Conservation (phyloP, 768 basidiomycete genomes). For the Brasilioporus rufonigricans region DNA sequence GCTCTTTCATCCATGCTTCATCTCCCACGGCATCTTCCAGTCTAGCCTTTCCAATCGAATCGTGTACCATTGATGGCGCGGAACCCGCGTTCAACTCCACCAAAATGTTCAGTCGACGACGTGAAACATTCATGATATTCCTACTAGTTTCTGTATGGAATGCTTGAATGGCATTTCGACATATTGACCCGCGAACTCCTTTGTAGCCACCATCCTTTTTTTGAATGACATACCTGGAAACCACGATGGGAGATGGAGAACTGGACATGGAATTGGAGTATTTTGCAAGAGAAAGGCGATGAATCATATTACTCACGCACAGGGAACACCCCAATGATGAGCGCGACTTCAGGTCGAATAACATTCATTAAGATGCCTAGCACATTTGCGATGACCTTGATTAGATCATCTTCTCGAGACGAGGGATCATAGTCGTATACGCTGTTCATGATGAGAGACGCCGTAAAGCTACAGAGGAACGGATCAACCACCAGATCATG, state of each 20-base stretch:
- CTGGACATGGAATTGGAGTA: background rate
- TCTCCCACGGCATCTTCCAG: background rate
- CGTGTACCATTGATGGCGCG: background rate
- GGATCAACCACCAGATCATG: background rate
- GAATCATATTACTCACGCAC: background rate
- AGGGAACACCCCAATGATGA: background rate
- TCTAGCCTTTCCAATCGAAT: background rate
- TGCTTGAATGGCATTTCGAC: background rate
- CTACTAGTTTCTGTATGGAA: background rate
- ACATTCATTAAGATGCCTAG: background rate
- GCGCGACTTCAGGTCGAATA: background rate
- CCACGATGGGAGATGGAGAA: background rate
- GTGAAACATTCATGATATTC: no score
- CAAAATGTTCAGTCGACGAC: background rate
- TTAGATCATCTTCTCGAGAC: background rate
- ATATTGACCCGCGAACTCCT: background rate
- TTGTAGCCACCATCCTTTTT: background rate
- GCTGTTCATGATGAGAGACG: background rate
- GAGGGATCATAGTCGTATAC: background rate
- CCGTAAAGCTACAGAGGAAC: background rate
- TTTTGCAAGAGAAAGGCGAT: background rate
- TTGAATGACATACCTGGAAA: background rate
- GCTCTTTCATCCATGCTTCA: background rate
- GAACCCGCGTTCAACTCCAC: background rate
- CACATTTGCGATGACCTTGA: background rate